Evolutionary conservation across 2,329 filamentous ascomycete genomes (phyloP), one percentile per base, ranked within the genome.

Genomic region (Penicillium vulpinum): DNA sequence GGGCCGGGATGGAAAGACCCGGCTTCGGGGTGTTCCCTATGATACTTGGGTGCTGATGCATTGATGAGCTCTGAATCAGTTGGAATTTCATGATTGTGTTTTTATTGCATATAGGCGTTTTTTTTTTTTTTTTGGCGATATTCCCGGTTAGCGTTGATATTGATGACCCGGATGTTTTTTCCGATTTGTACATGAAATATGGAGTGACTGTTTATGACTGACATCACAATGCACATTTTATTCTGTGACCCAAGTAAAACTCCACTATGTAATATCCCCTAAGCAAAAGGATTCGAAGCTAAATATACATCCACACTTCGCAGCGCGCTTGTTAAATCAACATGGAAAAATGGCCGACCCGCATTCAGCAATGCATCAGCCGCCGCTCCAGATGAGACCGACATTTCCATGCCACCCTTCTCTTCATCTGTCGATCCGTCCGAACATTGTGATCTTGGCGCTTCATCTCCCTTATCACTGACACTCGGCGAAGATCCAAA

Each of bases 281-380:
- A 39, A 28, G 6, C 2, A 3, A 35, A 15, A 49, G 47, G n/a
- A 29, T 39, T 24, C 16, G 18, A 11, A 5, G 26, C 38, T 43
- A 51, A 33, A 43, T 24, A 51, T 31, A 29, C 9, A 21, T 51
- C 29, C 15, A 90, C 92, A 64, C 87, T 90, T 73, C 95, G 90
- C 65, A 96, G 75, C 9, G 92, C 92, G 66, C 87, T 91, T 5
- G 90, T 92, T 41, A 97, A 77, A 73, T 97, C 92, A 49, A 94
- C 83, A 70, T 97, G 92, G 82, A 97, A 96, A 57, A 95, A 81
- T 2, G 92, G 92, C 63, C 89, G 80, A 72, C 93, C 92, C 7
- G 91, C 88, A 60, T 90, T 87, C 5, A 24, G n/a, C 24, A 24
- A 31, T 18, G 13, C n/a, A 29, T n/a, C 24, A 4, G 26, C 36